phyloP scores from a whole-genome alignment of 306 rosid genomes.

The Lathyrus aphaca region DNA sequence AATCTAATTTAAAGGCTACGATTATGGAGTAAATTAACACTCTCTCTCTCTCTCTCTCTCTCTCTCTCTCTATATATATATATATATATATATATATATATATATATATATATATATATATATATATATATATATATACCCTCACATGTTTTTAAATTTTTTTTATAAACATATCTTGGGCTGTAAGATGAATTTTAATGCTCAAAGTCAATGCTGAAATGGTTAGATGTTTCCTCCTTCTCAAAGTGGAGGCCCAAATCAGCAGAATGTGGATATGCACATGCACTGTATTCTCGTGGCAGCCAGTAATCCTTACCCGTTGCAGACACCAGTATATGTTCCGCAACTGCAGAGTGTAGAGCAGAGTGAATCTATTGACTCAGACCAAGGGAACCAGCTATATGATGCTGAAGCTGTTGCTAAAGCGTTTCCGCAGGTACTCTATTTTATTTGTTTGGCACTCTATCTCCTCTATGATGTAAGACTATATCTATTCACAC shows the following conservation, averaged over 20 bases:
- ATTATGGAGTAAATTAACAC: too few relatives aligned
- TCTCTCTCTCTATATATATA: too few relatives aligned
- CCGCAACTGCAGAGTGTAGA: constrained; percentile 78
- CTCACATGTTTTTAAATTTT: background rate
- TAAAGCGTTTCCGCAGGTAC: constrained; percentile 85
- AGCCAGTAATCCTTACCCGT: constrained; percentile 89
- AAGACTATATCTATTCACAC: constrained; percentile 14
- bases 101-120: too few relatives aligned
- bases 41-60: too few relatives aligned
- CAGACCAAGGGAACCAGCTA: constrained; percentile 65
- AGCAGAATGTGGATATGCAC: constrained; percentile 74
- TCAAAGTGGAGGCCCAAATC: constrained; percentile 76
- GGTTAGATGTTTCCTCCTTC: constrained; percentile 75
- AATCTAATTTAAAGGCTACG: too few relatives aligned
- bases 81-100: too few relatives aligned
- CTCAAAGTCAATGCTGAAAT: constrained; percentile 40
- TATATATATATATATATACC: too few relatives aligned
- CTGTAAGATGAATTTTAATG: constrained; percentile 28
- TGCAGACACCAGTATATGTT: constrained; percentile 86
- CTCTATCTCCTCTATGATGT: constrained; percentile 19
- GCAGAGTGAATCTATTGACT: constrained; percentile 71
- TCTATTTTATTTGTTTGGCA: constrained; percentile 6
- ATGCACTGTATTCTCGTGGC: constrained; percentile 91
- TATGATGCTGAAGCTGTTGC: constrained; percentile 92
- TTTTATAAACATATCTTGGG: constrained; percentile 7